Evolutionary conservation across 768 basidiomycete species (phyloP), one percentile per base, ranked within the genome.

Genomic region (Pulveroboletus sp.): DNA sequence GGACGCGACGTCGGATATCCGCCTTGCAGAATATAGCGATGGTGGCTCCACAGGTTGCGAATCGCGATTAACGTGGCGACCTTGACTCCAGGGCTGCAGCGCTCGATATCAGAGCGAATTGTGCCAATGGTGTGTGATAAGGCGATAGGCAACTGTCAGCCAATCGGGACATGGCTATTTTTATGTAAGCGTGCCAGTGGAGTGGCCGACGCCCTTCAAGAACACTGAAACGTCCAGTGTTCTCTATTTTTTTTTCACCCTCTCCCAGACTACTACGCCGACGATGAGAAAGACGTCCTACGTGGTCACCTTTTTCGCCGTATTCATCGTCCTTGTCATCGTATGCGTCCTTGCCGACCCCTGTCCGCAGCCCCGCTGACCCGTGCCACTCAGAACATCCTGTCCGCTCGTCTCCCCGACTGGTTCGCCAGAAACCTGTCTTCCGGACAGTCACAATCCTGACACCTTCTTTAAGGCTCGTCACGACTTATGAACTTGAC

Each of bases 261-360:
- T 17, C 13, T n/a, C 40, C 42, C 60, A 7, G 8, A 29, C 27
- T 11, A 9, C 27, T 11, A n/a, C 27, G 8, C 27, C 12, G 27
- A 29, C 45, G 24, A 85, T 87, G 85, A 74, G 85, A 53, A 87
- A 85, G 59, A 79, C 75, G 1, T 87, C 84, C 1, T 89, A 89
- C 53, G 78, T 76, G 23, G 53, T 85, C 43, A 78, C 85, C 0
- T 84, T 87, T 55, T 54, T 80, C 49, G 77, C 79, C 24, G 78
- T 85, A 2, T 59, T 74, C 4, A 47, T 77, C 13, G 73, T 75
- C 6, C 65, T 84, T 8, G 55, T 75, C 21, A 60, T 87, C 37
- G 85, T 86, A 51, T 53, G 84, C 40, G 14, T 68, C 16, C 32
- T 7, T 14, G 24, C 39, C 2, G 25, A 2, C 35, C 32, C 20